Evolutionary conservation across 2,329 filamentous ascomycete species (phyloP).

Genomic region (Paracorniculantispora psalliotae): DNA sequence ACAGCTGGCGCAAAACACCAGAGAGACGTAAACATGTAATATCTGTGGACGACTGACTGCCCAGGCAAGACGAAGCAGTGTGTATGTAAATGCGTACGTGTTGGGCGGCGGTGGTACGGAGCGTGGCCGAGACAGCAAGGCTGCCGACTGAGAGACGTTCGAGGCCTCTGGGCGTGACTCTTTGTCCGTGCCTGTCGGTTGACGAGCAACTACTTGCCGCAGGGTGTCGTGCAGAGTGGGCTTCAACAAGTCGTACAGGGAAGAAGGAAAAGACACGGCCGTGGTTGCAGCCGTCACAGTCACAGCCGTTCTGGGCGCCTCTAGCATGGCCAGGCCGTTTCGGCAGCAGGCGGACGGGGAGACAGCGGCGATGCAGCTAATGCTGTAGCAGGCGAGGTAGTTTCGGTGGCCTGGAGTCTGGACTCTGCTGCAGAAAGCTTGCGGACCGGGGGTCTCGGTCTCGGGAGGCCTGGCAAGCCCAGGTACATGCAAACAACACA

Average conservation of each 20-base stretch:
- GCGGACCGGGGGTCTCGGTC: too few species aligned
- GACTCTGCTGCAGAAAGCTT: background rate
- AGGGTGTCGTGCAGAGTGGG: background rate
- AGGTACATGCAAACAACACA: background rate
- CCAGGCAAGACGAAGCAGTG: background rate
- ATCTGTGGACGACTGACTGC: background rate
- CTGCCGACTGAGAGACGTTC: background rate
- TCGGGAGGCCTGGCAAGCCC: background rate
- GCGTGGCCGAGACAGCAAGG: background rate
- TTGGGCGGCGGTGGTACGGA: background rate
- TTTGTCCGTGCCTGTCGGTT: background rate
- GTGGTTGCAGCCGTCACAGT: background rate
- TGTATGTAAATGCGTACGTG: background rate
- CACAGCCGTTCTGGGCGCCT: background rate
- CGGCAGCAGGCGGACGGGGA: conserved; percentile 1
- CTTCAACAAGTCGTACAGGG: background rate
- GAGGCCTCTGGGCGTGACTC: background rate
- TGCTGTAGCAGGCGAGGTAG: background rate
- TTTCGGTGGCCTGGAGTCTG: too few species aligned
- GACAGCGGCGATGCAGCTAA: conserved; percentile 1
- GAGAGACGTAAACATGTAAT: background rate
- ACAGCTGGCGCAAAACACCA: background rate
- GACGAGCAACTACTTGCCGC: background rate
- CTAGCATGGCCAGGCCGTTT: background rate
- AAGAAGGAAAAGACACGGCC: background rate